Conservation (phyloP, 73 alveolate species). For the Durusdinium trenchii region DNA sequence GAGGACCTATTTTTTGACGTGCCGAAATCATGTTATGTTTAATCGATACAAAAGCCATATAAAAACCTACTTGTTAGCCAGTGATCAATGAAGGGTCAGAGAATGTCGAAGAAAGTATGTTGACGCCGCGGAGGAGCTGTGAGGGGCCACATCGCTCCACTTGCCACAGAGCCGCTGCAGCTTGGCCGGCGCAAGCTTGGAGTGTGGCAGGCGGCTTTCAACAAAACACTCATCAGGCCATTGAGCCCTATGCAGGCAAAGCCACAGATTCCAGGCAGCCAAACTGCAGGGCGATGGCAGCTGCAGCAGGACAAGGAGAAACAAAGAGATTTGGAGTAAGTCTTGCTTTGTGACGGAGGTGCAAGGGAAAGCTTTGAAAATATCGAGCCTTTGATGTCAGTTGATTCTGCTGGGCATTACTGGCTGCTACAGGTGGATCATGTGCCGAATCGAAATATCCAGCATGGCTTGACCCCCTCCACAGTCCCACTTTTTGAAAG, state of each 20-base stretch:
- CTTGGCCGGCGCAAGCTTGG: slow-evolving; percentile 13
- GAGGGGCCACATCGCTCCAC: not conserved
- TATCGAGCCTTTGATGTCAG: not conserved
- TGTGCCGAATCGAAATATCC: too few relatives aligned
- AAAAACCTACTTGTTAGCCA: too few relatives aligned
- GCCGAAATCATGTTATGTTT: too few relatives aligned
- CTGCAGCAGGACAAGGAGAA: not conserved
- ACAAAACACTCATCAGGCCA: not conserved
- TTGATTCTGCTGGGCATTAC: too few relatives aligned
- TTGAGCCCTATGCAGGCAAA: not conserved
- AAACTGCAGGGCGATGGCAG: not conserved
- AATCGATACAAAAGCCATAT: too few relatives aligned
- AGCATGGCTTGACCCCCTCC: too few relatives aligned
- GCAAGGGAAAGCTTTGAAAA: not conserved
- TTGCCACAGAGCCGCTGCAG: not conserved
- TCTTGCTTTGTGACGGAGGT: not conserved
- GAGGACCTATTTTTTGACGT: too few relatives aligned
- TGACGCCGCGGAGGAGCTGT: slow-evolving; percentile 53
- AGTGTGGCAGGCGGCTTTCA: not conserved
- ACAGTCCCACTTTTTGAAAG: too few relatives aligned
- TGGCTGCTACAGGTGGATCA: too few relatives aligned
- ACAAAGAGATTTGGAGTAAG: not conserved
- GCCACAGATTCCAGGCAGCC: not conserved
- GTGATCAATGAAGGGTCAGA: not conserved
- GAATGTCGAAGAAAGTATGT: too few relatives aligned